A percentile compares a stretch with the other conserved stretches of the same genome.
Conservation (phyloP, 1,284 basidiomycete species). For the Melampsora americana region DNA sequence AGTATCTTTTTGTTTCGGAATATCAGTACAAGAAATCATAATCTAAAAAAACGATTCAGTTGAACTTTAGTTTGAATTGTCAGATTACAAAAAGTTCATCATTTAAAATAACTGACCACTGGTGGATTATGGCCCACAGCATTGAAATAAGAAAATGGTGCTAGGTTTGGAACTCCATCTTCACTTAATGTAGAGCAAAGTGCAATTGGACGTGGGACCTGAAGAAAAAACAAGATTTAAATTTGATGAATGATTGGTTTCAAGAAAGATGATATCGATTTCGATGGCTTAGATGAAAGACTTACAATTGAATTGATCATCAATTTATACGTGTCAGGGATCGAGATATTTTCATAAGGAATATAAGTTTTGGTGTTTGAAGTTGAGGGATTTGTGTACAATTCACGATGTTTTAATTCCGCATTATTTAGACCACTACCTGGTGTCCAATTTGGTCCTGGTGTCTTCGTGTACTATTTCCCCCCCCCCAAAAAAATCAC, state of each 20-base stretch:
- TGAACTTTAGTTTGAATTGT: no score
- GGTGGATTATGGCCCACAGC: constrained; percentile 64
- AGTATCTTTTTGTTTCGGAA: constrained; percentile 63
- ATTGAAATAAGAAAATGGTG: constrained; percentile 59
- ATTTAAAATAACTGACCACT: constrained; percentile 60
- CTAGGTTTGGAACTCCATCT: constrained; percentile 65
- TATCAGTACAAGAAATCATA: constrained; percentile 44
- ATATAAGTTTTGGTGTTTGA: constrained; percentile 18
- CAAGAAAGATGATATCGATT: background rate
- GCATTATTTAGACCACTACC: constrained; percentile 60
- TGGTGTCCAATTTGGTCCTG: constrained; percentile 61
- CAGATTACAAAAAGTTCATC: no score
- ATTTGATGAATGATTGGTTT: no score
- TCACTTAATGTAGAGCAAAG: constrained; percentile 66
- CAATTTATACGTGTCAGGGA: constrained; percentile 28
- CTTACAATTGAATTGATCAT: constrained; percentile 40
- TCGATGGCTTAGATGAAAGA: background rate
- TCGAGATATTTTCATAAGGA: constrained; percentile 20
- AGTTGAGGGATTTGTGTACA: background rate
- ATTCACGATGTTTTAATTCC: background rate
- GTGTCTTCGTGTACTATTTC: constrained; percentile 57
- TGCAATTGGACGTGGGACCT: constrained; percentile 67
- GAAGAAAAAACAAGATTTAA: no score
- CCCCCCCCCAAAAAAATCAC: background rate
- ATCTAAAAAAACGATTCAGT: no score